Evolutionary conservation across 176 grass and related monocot genomes (phyloP).

Genomic region (barley (Hordeum vulgare)): MorexV3_pseudomolecules_assembly NC_058524.1:590515444-590515943

Average conservation of each 20-base stretch:
- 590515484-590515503: constrained; percentile 37
- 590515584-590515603: constrained; percentile 52
- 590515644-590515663: constrained; percentile 64
- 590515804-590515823: too few relatives aligned
- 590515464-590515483: constrained; percentile 2
- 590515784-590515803: too few relatives aligned
- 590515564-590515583: constrained; percentile 72
- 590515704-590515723: constrained; percentile 94
- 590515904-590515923: background rate
- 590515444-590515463: constrained; percentile 12
- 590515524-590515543: constrained; percentile 57
- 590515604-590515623: constrained; percentile 58
- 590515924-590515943: background rate
- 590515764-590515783: background rate
- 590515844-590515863: too few relatives aligned
- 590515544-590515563: constrained; percentile 74
- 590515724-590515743: constrained; percentile 52
- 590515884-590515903: too few relatives aligned
- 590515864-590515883: too few relatives aligned
- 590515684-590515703: constrained; percentile 75
- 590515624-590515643: constrained; percentile 81
- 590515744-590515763: background rate
- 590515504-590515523: constrained; percentile 79
- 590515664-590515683: constrained; percentile 72
- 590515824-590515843: too few relatives aligned